Base-by-base conservation (phyloP, 2,329 filamentous ascomycete genomes). In the Alternaria sp. region DNA sequence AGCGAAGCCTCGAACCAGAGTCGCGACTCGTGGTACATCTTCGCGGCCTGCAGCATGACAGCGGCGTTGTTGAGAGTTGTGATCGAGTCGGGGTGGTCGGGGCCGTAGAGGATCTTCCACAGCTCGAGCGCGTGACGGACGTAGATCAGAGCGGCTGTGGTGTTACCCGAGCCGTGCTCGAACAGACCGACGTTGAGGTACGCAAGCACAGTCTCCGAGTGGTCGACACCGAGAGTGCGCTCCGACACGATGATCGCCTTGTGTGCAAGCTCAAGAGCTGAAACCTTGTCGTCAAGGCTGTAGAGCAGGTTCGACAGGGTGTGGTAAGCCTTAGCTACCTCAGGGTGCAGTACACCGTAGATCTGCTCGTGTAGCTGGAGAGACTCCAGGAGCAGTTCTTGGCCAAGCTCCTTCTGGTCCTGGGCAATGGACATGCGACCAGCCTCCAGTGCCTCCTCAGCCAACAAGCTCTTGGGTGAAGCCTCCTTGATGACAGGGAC, bases 61-160 rank as follows among this genome's bases (percentile, higher is more conserved):
- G 96, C 96, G 20, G 93, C 95, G 76, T 99, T 99, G 87, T 98
- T 99, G 82, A 98, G 91, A 15, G 96, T 98, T 9, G 96, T 99
- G 82, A 99, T 97, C 9, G 94, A 97, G 82, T 99, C 96, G 4
- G 96, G 96, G 82, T 99, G 96, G 74, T 93, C 92, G 28, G 91
- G 85, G 30, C 96, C 96, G 78, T 97, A 99, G 74, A 98, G 95
- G 73, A 98, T 88, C 85, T 97, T 97, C 95, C 95, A 98, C 66
- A 99, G 86, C 78, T 96, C 90, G 70, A 99, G 87, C 7, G 96
- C 96, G 79, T 99, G 96, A 79, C 92, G 93, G 69, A 96, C 91
- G 78, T 97, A 97, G 12, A 88, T 86, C 59, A 99, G 85, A n/a
- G 95, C 96, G 63, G 88, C 87, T 81, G 90, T 92, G 77, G 94